Percentiles rank a stretch among this genome's conserved stretches.
Evolutionary conservation across 2,329 filamentous ascomycete genomes (phyloP).

Genomic region (Samsoniella hepiali): DNA sequence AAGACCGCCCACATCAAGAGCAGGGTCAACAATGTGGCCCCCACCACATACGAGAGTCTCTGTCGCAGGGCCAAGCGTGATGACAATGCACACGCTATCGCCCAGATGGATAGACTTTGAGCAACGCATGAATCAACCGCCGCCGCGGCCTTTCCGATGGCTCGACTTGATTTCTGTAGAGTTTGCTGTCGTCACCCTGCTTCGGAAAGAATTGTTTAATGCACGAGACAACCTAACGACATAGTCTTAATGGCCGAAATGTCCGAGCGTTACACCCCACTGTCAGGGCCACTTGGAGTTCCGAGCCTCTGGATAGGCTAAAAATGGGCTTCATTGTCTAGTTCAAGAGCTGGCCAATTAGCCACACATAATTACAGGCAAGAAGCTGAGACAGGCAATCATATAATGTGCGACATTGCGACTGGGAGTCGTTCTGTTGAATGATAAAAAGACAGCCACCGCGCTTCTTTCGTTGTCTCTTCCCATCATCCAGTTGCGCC

Average conservation of each 20-base stretch:
- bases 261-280: background rate
- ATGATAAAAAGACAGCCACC: background rate
- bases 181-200: too few species aligned
- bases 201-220: conserved; percentile 24
- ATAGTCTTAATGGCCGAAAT: background rate
- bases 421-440: background rate
- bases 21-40: too few species aligned
- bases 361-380: background rate
- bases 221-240: background rate
- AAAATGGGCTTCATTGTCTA: background rate
- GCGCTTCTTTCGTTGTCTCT: background rate
- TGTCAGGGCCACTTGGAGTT: background rate
- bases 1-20: too few species aligned
- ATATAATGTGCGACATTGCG: background rate
- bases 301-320: background rate
- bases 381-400: background rate
- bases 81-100: too few species aligned
- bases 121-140: too few species aligned
- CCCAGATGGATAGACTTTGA: too few species aligned
- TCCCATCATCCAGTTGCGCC: background rate
- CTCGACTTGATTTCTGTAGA: too few species aligned
- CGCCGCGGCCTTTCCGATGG: too few species aligned
- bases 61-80: too few species aligned
- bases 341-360: background rate
- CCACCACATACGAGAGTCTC: too few species aligned